Base-by-base conservation (phyloP, 352 stramenopile species). In the Pythium dissimile region DNA sequence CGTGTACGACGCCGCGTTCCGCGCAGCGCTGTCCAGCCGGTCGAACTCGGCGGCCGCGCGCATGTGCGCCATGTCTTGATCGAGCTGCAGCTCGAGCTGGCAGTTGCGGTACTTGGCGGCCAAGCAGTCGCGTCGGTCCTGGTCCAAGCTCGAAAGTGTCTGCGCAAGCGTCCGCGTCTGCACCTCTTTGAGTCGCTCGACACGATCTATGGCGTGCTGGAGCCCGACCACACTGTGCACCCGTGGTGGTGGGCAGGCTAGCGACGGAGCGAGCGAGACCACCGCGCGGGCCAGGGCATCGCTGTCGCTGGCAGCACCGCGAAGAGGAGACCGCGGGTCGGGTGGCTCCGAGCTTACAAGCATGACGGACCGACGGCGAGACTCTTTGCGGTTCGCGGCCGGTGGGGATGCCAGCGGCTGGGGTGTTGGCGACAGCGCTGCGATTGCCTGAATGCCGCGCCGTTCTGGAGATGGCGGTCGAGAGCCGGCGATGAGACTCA, bases 51-150 rank as follows among this genome's bases (percentile, higher is more conserved):
- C 77, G 0, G 44, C 43, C 20, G 62, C 47, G n/a, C 80, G 77
- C 81, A 92, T 87, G 11, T 61, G 37, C 11, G 51, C 46, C 30
- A 92, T 50, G 44, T 88, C 78, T 2, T 71, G 47, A 8, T 64
- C 38, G 20, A 75, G 39, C 38, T 85, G 66, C 24, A 67, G 59
- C 11, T 67, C 46, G 20, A 84, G 54, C 18, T 50, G 15, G 13
- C 88, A 68, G 32, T 71, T 68, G 35, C 67, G 54, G 59, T 76
- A 88, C 53, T 92, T 89, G 37, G 61, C 26, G 2, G 59, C 50
- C 23, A 92, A 54, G 50, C 79, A 89, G 27, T 84, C 65, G 32
- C 64, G 68, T 8, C 82, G 77, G 51, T 83, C 74, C 12, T 87
- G 63, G 9, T 77, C 64, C 7, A 92, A 72, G 1, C 64, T 44